phyloP scores from a whole-genome alignment of 177 flowering plant species.

The Vitis hybrid region DNA sequence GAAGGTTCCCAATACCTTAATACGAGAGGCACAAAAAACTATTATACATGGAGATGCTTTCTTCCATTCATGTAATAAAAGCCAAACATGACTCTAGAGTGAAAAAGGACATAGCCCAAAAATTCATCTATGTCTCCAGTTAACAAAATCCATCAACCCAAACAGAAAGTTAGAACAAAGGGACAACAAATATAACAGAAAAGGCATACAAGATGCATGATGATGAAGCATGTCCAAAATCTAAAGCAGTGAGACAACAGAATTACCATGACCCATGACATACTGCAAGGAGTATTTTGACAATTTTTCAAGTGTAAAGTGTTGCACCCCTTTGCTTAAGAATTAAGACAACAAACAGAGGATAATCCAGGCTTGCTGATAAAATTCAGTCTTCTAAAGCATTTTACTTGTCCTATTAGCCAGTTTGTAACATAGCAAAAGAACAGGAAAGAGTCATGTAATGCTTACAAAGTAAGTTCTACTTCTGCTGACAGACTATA shows the following conservation, averaged over 20 bases:
- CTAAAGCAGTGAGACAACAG: background rate
- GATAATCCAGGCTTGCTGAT: too few species aligned
- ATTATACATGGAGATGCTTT: background rate
- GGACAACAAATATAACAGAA: background rate
- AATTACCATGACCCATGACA: background rate
- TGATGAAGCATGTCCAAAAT: background rate
- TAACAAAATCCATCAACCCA: background rate
- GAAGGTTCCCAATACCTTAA: constrained; percentile 85
- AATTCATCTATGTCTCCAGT: background rate
- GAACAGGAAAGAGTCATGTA: too few species aligned
- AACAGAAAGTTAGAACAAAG: background rate
- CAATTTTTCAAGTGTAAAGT: too few species aligned
- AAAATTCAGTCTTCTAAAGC: too few species aligned
- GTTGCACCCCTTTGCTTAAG: too few species aligned
- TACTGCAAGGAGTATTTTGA: background rate
- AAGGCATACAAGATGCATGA: background rate
- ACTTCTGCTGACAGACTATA: too few species aligned
- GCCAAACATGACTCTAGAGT: background rate
- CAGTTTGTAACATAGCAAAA: too few species aligned
- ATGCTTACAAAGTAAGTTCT: too few species aligned
- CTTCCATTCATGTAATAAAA: background rate
- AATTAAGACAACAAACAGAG: too few species aligned
- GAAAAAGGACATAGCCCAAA: background rate
- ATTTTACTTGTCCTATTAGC: too few species aligned
- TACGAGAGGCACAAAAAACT: constrained; percentile 7